These are phyloP conservation scores for Boeremia exigua DNA, from an alignment of 2,329 filamentous ascomycete species.

Conservation along the genomic window DNA sequence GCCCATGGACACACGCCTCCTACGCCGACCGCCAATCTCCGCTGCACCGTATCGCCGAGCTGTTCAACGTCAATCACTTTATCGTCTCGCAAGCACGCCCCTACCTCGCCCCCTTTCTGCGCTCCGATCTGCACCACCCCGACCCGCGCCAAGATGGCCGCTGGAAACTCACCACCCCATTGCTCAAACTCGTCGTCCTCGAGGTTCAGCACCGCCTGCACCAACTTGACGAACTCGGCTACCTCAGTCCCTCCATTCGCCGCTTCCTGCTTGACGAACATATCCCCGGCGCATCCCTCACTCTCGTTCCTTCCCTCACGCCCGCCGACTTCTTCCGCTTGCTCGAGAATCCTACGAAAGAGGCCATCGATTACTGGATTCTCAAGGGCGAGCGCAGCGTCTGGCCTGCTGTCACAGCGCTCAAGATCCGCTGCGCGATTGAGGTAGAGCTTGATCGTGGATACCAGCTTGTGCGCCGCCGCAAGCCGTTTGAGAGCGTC, in stretches of 20 bases:
- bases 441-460: conserved; percentile 87
- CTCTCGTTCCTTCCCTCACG: conserved; percentile 80
- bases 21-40: conserved; percentile 72
- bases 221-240: conserved; percentile 78
- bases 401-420: conserved; percentile 84
- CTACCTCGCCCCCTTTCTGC: conserved; percentile 84
- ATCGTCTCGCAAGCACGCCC: conserved; percentile 91
- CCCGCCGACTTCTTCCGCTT: conserved; percentile 76
- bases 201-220: conserved; percentile 81
- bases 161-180: conserved; percentile 62
- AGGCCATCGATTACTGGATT: conserved; percentile 84
- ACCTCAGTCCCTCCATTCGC: conserved; percentile 73
- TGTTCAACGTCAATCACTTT: conserved; percentile 95
- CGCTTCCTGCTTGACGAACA: conserved; percentile 83
- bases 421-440: conserved; percentile 81
- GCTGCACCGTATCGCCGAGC: conserved; percentile 75
- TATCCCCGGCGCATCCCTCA: conserved; percentile 78
- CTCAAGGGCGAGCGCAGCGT: conserved; percentile 82
- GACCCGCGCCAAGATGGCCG: conserved; percentile 63
- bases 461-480: conserved; percentile 77
- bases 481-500: conserved; percentile 49
- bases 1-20: conserved; percentile 68
- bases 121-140: conserved; percentile 79
- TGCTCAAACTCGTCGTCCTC: conserved; percentile 71
- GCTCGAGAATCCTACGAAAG: conserved; percentile 80